Evolutionary conservation across 2,329 filamentous ascomycete species (phyloP).

Genomic region (Colletotrichum endophyticum): DNA sequence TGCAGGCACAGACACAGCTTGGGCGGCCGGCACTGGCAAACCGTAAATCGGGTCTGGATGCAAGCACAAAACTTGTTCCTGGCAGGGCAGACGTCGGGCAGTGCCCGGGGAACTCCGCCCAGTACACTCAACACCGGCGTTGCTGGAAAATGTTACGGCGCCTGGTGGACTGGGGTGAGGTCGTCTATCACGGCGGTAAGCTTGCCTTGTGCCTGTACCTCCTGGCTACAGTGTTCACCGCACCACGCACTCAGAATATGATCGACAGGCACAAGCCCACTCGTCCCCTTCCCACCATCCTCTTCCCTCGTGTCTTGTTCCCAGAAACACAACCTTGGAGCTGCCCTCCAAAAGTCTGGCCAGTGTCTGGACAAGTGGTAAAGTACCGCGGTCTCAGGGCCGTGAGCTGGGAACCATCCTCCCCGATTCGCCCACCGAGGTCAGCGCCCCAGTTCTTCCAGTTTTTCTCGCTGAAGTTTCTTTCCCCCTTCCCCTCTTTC

Average conservation of each 20-base stretch:
- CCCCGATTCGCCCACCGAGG: constrained; percentile 8
- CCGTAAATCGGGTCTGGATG: not conserved
- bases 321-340: not conserved
- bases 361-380: not conserved
- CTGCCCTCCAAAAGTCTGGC: not conserved
- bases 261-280: constrained; percentile 16
- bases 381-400: not conserved
- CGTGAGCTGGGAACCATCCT: not conserved
- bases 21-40: not conserved
- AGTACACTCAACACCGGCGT: not conserved
- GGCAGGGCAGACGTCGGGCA: not conserved
- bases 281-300: constrained; percentile 1
- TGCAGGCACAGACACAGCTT: not conserved
- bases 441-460: not conserved
- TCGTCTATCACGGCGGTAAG: not conserved
- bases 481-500: not conserved
- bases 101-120: not conserved
- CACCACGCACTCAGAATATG: constrained; percentile 7
- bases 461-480: not conserved
- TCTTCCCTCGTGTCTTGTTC: not conserved
- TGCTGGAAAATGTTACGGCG: not conserved
- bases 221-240: not conserved
- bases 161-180: fast-evolving
- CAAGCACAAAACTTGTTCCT: constrained; percentile 13
- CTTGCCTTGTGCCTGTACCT: not conserved